A percentile compares a stretch with the other conserved stretches of the same genome.
Evolutionary conservation across 2,329 filamentous ascomycete genomes (phyloP).

Genomic region (Ophiostoma angusticollis): DNA sequence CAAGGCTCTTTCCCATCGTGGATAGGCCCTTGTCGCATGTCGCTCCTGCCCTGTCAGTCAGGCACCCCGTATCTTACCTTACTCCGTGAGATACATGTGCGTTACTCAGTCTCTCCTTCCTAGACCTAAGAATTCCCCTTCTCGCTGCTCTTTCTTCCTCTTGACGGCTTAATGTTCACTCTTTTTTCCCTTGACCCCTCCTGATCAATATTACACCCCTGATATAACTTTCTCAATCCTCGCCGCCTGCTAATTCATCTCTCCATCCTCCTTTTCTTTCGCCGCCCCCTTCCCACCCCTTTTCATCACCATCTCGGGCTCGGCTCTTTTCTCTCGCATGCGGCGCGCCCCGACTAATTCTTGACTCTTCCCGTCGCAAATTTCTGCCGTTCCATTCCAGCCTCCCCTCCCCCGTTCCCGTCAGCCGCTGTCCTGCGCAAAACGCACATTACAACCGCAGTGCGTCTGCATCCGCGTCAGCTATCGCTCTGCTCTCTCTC

Average conservation of each 20-base stretch:
- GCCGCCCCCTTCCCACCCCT: conserved; percentile 1
- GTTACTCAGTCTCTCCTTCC: conserved; percentile 1
- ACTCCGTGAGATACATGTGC: no score
- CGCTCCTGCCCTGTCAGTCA: conserved; percentile 4
- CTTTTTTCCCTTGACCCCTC: conserved; percentile 7
- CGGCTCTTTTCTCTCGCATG: no score
- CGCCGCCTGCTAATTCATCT: background rate
- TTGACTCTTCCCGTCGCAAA: no score
- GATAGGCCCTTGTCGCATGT: conserved; percentile 3
- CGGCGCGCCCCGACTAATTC: no score
- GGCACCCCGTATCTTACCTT: no score
- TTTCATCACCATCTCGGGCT: background rate
- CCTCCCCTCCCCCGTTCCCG: no score
- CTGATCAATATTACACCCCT: background rate
- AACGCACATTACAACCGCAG: no score
- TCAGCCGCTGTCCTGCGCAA: no score
- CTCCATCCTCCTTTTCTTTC: background rate
- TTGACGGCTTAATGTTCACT: conserved; percentile 9
- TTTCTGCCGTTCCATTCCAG: no score
- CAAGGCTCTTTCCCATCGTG: conserved; percentile 8
- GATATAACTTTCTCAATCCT: background rate
- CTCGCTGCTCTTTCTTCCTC: background rate
- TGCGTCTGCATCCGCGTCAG: no score
- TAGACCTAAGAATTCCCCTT: no score
- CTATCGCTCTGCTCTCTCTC: no score